Evolutionary conservation across 768 basidiomycete species (phyloP), one percentile per base, ranked within the genome.

Genomic region (Naematelia aurantialba): DNA sequence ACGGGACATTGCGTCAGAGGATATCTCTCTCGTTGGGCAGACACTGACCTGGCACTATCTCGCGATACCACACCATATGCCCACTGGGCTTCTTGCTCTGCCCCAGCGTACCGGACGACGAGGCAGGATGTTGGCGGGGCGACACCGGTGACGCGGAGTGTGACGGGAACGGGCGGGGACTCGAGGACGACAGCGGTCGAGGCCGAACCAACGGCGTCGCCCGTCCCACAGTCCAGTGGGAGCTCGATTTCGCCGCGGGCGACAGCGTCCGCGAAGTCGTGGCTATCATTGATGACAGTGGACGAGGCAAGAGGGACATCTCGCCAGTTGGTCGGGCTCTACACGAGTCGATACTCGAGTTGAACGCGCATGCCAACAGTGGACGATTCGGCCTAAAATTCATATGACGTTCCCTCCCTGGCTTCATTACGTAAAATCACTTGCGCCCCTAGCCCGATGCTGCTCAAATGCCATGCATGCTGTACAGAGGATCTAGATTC

Each of bases 1-100:
- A n/a, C 10, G 53, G 48, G 34, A 54, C 19, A 52, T 48, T 4
- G 17, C 34, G 34, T 39, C 34, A 39, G 34, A 39, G 1, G 45
- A 65, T 55, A 22, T 48, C 57, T 46, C 17, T 24, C 4, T 45
- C 49, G 3, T 29, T 12, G 22, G 21, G 26, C 39, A 30, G 46
- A 26, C 8, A 60, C 69, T 63, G 46, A 74, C 72, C 72, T 3
- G 75, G 72, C 11, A 76, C 71, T 29, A 74, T 74, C 68, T 76
- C 75, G 12, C 75, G 52, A 57, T 76, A 76, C 75, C 75, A 76
- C 2, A 76, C 65, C 44, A 72, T 52, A 66, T 75, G 72, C 17
- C 60, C 52, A 59, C 64, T 72, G 1, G 65, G 60, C 30, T 58
- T 60, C 50, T 68, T 68, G 27, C 50, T 52, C 25, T 29, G 24